phyloP scores from a whole-genome alignment of 1,284 basidiomycete species.

The Ustilago loliicola region DNA sequence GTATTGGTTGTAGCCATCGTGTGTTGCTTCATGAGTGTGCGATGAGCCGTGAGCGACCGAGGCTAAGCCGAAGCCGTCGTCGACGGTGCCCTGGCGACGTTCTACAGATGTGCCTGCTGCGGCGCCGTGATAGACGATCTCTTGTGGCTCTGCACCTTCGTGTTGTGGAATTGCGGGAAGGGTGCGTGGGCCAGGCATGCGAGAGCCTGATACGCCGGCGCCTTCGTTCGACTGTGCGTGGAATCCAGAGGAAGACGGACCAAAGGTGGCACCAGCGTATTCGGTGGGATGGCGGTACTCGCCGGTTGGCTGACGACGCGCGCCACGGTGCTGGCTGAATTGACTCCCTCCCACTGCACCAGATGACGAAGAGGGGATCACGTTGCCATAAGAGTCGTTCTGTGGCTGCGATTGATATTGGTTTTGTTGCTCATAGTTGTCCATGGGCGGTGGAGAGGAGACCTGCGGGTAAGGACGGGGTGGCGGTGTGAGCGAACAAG shows the following conservation, averaged over 20 bases:
- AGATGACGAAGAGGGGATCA: constrained; percentile 16
- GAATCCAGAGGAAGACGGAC: constrained; percentile 27
- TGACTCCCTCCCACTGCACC: constrained; percentile 24
- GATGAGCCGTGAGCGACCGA: constrained; percentile 31
- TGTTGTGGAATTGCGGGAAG: constrained; percentile 40
- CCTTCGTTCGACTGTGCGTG: constrained; percentile 12
- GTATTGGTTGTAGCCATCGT: constrained; percentile 45
- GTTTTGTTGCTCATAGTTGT: constrained; percentile 21
- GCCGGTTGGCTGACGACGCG: constrained; percentile 40
- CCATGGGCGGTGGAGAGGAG: constrained; percentile 36
- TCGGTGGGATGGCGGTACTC: constrained; percentile 55
- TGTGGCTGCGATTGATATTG: constrained; percentile 25
- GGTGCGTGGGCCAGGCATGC: constrained; percentile 23
- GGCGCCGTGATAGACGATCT: constrained; percentile 30
- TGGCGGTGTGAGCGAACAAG: constrained; percentile 26
- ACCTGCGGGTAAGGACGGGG: constrained; percentile 43
- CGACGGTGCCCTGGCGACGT: constrained; percentile 42
- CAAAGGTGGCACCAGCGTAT: constrained; percentile 52
- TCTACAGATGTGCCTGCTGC: constrained; percentile 12
- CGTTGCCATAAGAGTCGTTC: constrained; percentile 41
- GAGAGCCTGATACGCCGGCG: constrained; percentile 14
- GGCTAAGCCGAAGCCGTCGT: constrained; percentile 59
- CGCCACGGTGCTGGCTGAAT: constrained; percentile 19
- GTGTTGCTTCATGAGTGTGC: constrained; percentile 14
- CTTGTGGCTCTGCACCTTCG: constrained; percentile 22